phyloP scores from a whole-genome alignment of 1,284 basidiomycete genomes.

The Boletus hoseneyae region DNA sequence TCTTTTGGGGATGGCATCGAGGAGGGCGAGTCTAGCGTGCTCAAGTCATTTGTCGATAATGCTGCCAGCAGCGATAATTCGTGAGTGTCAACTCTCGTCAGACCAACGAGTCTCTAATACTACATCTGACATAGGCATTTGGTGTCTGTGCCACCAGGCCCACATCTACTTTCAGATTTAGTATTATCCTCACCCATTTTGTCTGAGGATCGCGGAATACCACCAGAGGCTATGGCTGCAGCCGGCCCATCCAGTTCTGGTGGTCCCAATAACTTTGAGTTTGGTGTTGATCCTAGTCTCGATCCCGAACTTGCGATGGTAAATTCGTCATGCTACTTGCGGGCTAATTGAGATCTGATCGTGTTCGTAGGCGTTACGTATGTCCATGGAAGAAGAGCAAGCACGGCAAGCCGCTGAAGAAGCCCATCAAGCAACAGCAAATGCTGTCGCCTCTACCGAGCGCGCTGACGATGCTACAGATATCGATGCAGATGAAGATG shows the following conservation, averaged over 20 bases:
- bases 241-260: slow-evolving; percentile 46
- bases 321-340: slow-evolving; percentile 10
- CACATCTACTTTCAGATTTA: slow-evolving; percentile 80
- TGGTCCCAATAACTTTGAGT: slow-evolving; percentile 68
- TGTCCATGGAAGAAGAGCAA: slow-evolving; percentile 97
- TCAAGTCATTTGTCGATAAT: slow-evolving; percentile 76
- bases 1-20: slow-evolving; percentile 76
- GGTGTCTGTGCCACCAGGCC: slow-evolving; percentile 75
- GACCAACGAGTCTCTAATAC: slow-evolving; percentile 4
- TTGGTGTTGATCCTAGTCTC: slow-evolving; percentile 90
- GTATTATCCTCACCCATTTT: slow-evolving; percentile 83
- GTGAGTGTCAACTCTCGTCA: slow-evolving; percentile 42
- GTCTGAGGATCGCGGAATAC: slow-evolving; percentile 73
- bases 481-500: slow-evolving; percentile 62
- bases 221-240: slow-evolving; percentile 56
- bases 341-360: slow-evolving; percentile 1
- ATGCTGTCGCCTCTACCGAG: slow-evolving; percentile 28
- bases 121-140: slow-evolving; percentile 61
- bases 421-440: slow-evolving; percentile 33
- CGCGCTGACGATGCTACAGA: slow-evolving; percentile 34
- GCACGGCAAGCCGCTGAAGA: slow-evolving; percentile 77
- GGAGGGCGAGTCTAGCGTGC: slow-evolving; percentile 58
- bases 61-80: slow-evolving; percentile 80
- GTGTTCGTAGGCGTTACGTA: slow-evolving; percentile 76
- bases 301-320: slow-evolving; percentile 99